These are phyloP conservation scores for Beauveria rudraprayagi DNA, from an alignment of 2,329 filamentous ascomycete species.

Conservation along the genomic window DNA sequence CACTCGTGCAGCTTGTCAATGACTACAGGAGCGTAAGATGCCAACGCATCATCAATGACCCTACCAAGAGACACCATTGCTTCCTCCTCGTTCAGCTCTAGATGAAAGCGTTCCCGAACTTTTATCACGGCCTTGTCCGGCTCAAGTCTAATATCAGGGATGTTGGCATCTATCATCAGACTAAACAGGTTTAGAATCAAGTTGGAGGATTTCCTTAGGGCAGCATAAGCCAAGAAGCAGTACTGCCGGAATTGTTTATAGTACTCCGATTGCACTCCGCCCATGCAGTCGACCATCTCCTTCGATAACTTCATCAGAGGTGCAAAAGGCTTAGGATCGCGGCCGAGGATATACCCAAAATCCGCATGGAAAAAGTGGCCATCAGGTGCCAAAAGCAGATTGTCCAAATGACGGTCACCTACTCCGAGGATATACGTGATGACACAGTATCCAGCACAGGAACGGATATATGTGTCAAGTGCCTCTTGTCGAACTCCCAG, in stretches of 20 bases:
- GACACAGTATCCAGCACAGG: slow-evolving; percentile 94
- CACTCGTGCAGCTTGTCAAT: slow-evolving; percentile 93
- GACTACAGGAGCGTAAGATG: slow-evolving; percentile 82
- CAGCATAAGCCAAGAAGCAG: slow-evolving; percentile 89
- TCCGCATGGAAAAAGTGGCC: slow-evolving; percentile 98
- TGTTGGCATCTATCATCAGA: slow-evolving; percentile 95
- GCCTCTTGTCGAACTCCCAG: slow-evolving; percentile 85
- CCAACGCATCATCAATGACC: slow-evolving; percentile 83
- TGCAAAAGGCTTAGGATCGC: slow-evolving; percentile 94
- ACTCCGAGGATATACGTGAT: slow-evolving; percentile 97
- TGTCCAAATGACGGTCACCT: slow-evolving; percentile 91
- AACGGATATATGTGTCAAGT: slow-evolving; percentile 91
- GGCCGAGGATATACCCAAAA: slow-evolving; percentile 94
- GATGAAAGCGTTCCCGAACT: slow-evolving; percentile 86
- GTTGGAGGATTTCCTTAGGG: slow-evolving; percentile 80
- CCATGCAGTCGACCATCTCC: slow-evolving; percentile 99
- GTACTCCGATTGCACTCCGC: slow-evolving; percentile 69
- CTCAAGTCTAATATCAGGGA: slow-evolving; percentile 87
- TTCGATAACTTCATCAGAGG: slow-evolving; percentile 95
- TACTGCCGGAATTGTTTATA: slow-evolving; percentile 91
- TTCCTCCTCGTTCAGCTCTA: slow-evolving; percentile 88
- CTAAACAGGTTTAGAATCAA: slow-evolving; percentile 92
- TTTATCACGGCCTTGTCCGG: slow-evolving; percentile 91
- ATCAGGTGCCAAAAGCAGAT: slow-evolving; percentile 80
- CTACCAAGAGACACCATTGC: slow-evolving; percentile 81